Base-by-base conservation (phyloP, 768 basidiomycete species). In the Rhodotorula diobovata region DNA sequence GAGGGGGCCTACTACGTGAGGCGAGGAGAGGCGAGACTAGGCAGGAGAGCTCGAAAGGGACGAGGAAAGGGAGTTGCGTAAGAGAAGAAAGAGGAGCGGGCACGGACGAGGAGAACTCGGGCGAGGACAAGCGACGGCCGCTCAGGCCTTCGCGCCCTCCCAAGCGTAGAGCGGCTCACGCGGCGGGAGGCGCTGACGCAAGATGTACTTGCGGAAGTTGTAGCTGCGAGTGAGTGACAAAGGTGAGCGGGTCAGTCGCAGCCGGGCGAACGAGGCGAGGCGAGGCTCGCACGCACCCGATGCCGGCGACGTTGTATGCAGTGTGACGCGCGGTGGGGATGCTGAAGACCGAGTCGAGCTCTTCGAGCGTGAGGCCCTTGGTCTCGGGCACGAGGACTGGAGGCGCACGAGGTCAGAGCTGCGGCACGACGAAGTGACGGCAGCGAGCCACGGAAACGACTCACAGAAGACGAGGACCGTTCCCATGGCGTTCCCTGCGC, bases 291-390 rank as follows among this genome's bases (percentile, higher is more conserved):
- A 23, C 34, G 20, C 11, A 35, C 54, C 32, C 4, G 35, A 66
- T 30, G 58, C 59, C 51, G 30, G n/a, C 34, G 28, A 64, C n/a
- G 48, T 61, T 54, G 67, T 68, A 71, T 9, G 41, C 15, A 10
- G 68, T 63, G 61, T 64, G 62, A 48, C 54, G 63, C 35, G 35
- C 32, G 25, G 70, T 79, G 18, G 79, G 79, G 43, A 80, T 77
- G 50, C 76, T 72, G 72, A 80, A 78, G 71, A 80, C 78, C 39
- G 71, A 66, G 75, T 79, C 79, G 65, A 79, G 77, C 63, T 78
- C 78, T 45, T 80, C 80, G 50, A 80, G 76, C 8, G 78, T 77
- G 39, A 72, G 74, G 34, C 73, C 72, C 76, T 79, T 80, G 10
- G 76, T 75, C 57, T 77, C 66, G 23, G 73, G 56, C 4, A 64